These are phyloP conservation scores for Floccularia luteovirens DNA, from an alignment of 768 basidiomycete genomes.

Conservation along the genomic window DNA sequence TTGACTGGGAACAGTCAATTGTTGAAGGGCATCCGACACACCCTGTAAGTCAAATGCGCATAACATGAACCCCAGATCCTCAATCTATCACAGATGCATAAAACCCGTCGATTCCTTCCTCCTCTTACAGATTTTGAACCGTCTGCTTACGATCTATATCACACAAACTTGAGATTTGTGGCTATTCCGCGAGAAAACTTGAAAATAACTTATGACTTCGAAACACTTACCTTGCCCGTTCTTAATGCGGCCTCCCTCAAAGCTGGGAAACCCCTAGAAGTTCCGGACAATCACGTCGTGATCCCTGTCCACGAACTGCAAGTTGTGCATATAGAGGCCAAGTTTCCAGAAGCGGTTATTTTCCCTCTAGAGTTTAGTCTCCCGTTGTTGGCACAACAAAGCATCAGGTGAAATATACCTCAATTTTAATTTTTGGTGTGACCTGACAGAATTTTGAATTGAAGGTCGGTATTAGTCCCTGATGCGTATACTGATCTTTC, in stretches of 20 bases:
- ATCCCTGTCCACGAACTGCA: constrained; percentile 54
- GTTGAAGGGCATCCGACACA: constrained; percentile 56
- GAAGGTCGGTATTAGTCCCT: constrained; percentile 47
- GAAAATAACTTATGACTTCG: constrained; percentile 45
- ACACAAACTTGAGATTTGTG: constrained; percentile 39
- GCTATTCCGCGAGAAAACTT: constrained; percentile 34
- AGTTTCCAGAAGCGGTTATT: constrained; percentile 38
- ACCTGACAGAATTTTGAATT: neutral
- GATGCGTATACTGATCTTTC: constrained; percentile 34
- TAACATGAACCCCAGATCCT: neutral
- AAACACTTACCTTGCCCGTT: constrained; percentile 30
- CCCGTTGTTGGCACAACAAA: constrained; percentile 43
- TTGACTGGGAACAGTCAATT: constrained; percentile 56
- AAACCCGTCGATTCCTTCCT: constrained; percentile 42
- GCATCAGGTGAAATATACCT: constrained; percentile 37
- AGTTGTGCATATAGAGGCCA: constrained; percentile 37
- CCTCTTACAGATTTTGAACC: constrained; percentile 38
- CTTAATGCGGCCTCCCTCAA: constrained; percentile 26
- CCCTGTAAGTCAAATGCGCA: constrained; percentile 30
- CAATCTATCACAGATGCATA: constrained; percentile 41
- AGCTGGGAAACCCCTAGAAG: constrained; percentile 24
- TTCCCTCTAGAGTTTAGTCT: constrained; percentile 33
- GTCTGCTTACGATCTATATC: constrained; percentile 40
- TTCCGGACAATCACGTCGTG: constrained; percentile 28
- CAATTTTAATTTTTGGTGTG: neutral